Percentiles rank a stretch among this genome's conserved stretches.
Conservation (phyloP, 2,329 filamentous ascomycete species). For the Coleophoma crateriformis region DNA sequence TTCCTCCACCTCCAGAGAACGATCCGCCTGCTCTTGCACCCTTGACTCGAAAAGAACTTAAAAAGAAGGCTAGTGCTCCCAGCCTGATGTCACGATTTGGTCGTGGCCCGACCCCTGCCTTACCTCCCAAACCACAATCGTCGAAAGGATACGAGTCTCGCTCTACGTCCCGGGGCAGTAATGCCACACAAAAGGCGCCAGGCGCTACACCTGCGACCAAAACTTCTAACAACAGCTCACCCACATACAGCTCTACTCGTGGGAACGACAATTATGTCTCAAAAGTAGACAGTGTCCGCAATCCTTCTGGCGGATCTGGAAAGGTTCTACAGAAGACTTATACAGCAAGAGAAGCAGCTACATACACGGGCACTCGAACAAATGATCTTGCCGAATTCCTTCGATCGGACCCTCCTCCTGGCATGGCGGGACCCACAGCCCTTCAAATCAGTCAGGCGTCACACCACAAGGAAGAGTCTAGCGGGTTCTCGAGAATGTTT, state of each 20-base stretch:
- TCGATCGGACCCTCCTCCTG: conserved; percentile 54
- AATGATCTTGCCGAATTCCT: conserved; percentile 70
- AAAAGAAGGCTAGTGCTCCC: conserved; percentile 60
- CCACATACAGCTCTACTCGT: conserved; percentile 31
- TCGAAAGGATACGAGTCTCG: conserved; percentile 21
- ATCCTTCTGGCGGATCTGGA: conserved; percentile 13
- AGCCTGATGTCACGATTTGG: conserved; percentile 57
- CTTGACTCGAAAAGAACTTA: conserved; percentile 33
- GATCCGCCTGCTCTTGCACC: conserved; percentile 5
- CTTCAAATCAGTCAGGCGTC: neutral
- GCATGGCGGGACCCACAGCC: neutral
- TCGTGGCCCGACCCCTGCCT: conserved; percentile 26
- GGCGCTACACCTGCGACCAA: conserved; percentile 28
- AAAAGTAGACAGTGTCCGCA: conserved; percentile 15
- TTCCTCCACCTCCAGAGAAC: conserved; percentile 53
- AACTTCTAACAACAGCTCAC: conserved; percentile 47
- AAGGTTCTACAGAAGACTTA: conserved; percentile 46
- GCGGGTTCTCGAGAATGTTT: conserved; percentile 7
- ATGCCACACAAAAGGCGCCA: conserved; percentile 30
- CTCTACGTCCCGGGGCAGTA: conserved; percentile 21
- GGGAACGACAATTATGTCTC: conserved; percentile 12
- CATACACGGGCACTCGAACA: conserved; percentile 34
- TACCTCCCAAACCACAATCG: conserved; percentile 27
- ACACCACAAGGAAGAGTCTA: conserved; percentile 2
- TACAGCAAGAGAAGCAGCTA: conserved; percentile 22